These are phyloP conservation scores for Vaccinium darrowii DNA, from an alignment of 148 eudicot species.

Conservation along the genomic window DNA sequence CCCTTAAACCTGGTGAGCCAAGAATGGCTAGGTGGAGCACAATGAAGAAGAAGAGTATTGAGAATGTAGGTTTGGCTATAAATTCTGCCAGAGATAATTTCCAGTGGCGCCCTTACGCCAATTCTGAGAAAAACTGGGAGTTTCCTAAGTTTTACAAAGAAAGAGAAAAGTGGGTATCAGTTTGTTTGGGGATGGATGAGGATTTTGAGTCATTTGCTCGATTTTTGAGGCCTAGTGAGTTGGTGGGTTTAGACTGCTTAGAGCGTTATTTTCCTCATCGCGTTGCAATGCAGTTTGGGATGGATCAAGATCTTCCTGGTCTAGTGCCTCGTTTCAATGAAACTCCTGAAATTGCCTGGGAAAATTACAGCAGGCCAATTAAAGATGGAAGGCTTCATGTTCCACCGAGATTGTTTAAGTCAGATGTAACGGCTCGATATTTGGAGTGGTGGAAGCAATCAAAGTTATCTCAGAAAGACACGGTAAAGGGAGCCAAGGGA, in stretches of 20 bases:
- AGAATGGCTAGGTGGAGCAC: constrained; percentile 44
- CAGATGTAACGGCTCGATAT: constrained; percentile 16
- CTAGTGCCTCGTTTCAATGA: not conserved
- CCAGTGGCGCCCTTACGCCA: constrained; percentile 47
- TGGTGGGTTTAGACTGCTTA: constrained; percentile 42
- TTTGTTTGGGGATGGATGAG: constrained; percentile 13
- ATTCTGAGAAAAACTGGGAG: not conserved
- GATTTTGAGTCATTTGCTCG: constrained; percentile 29
- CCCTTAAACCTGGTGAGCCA: constrained; percentile 26
- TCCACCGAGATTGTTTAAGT: constrained; percentile 13
- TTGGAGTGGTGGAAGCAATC: not conserved
- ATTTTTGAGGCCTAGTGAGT: constrained; percentile 34
- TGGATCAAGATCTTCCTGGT: constrained; percentile 48
- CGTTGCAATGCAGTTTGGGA: constrained; percentile 53
- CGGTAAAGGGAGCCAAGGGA: not conserved
- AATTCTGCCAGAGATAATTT: constrained; percentile 11
- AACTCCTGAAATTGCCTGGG: constrained; percentile 24
- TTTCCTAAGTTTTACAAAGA: constrained; percentile 23
- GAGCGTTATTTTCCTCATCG: constrained; percentile 50
- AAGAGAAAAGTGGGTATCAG: constrained; percentile 17
- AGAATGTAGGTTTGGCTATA: not conserved
- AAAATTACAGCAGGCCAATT: constrained; percentile 13
- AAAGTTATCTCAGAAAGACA: not conserved
- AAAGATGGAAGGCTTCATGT: constrained; percentile 21
- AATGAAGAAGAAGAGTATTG: constrained; percentile 5